These are phyloP conservation scores for Tolypocladium amazonense DNA, from an alignment of 2,329 filamentous ascomycete species.

Conservation along the genomic window DNA sequence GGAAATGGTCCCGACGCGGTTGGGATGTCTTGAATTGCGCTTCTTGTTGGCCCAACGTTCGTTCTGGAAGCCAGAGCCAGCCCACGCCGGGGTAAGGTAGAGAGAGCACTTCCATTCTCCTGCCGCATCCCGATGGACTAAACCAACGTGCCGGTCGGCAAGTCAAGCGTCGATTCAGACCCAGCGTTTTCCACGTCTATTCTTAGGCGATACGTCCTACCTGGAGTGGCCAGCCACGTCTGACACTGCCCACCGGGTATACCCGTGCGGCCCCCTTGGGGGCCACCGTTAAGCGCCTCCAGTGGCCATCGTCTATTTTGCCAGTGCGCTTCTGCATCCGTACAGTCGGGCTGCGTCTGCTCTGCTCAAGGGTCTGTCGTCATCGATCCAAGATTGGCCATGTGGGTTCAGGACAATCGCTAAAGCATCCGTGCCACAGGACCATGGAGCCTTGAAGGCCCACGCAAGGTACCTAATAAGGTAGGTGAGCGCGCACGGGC, in stretches of 20 bases:
- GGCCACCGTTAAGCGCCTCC: neutral
- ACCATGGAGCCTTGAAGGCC: neutral
- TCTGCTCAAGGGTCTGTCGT: neutral
- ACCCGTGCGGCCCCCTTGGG: neutral
- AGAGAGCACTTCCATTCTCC: too few species aligned
- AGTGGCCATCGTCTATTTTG: neutral
- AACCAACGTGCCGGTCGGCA: neutral
- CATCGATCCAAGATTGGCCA: neutral
- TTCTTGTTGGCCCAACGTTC: neutral
- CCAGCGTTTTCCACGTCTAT: neutral
- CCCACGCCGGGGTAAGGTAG: too few species aligned
- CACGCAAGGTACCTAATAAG: neutral
- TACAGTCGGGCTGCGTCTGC: neutral
- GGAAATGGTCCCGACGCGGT: neutral
- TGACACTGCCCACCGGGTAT: neutral
- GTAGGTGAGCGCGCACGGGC: too few species aligned
- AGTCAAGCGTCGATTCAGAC: neutral
- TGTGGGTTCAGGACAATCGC: neutral
- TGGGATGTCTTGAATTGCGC: neutral
- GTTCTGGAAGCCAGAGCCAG: neutral
- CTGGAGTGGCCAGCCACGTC: neutral
- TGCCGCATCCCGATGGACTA: too few species aligned
- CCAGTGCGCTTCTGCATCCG: neutral
- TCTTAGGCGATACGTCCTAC: neutral
- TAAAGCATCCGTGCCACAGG: neutral